Evolutionary conservation across 164 flowering plant species (phyloP).

Genomic region (Annona cherimola): DNA sequence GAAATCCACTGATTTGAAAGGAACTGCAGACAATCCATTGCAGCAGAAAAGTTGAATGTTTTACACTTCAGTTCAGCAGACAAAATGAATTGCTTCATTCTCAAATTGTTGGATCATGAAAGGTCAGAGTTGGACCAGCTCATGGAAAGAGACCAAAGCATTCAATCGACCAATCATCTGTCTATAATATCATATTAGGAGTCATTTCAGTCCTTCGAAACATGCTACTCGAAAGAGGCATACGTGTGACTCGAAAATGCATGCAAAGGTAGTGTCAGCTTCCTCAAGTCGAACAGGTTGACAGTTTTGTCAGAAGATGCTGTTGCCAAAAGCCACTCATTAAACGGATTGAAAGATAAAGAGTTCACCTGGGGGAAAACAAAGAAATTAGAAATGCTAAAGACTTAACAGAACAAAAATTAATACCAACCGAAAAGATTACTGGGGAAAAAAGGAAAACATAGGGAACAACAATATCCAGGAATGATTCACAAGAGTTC

Average conservation of each 20-base stretch:
- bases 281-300: constrained; percentile 77
- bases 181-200: too few relatives aligned
- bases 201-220: too few relatives aligned
- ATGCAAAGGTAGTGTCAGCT: constrained; percentile 62
- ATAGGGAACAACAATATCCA: background rate
- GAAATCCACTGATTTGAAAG: too few relatives aligned
- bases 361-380: constrained; percentile 60
- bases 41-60: too few relatives aligned
- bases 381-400: background rate
- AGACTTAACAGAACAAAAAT: background rate
- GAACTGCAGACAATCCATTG: too few relatives aligned
- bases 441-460: background rate
- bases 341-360: constrained; percentile 76
- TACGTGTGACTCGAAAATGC: constrained; percentile 73
- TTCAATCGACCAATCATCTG: too few relatives aligned
- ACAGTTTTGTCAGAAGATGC: constrained; percentile 91
- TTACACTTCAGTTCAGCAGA: too few relatives aligned
- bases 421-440: background rate
- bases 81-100: too few relatives aligned
- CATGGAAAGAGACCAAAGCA: too few relatives aligned
- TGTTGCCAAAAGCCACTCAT: constrained; percentile 88
- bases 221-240: constrained; percentile 12
- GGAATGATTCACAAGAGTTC: background rate
- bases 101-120: too few relatives aligned
- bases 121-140: too few relatives aligned